Percentiles rank a stretch among this genome's conserved stretches.
phyloP scores from a whole-genome alignment of 2,329 filamentous ascomycete genomes.

The Kalaharituber pfeilii region DNA sequence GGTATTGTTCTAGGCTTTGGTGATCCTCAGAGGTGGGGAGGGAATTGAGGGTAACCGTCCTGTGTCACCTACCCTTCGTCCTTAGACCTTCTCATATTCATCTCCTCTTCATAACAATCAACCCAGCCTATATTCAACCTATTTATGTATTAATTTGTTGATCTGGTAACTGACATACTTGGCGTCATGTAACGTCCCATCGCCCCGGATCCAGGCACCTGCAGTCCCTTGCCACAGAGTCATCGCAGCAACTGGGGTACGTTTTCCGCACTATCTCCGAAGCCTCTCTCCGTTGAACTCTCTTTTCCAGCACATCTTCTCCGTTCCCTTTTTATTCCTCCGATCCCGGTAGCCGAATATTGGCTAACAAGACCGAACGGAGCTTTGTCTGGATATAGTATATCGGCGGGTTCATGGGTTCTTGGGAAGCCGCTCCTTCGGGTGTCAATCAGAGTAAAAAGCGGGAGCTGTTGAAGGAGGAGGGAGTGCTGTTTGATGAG shows the following conservation, averaged over 20 bases:
- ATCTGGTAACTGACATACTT: no score
- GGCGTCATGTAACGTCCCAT: no score
- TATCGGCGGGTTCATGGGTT: conserved; percentile 53
- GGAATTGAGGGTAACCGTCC: no score
- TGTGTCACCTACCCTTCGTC: no score
- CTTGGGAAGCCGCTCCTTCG: conserved; percentile 43
- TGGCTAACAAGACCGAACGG: neutral
- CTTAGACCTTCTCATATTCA: no score
- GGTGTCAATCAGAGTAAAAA: conserved; percentile 49
- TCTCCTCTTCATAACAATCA: no score
- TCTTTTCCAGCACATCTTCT: neutral
- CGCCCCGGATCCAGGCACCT: no score
- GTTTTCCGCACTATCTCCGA: conserved; percentile 11
- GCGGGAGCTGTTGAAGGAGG: conserved; percentile 40
- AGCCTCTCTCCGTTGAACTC: neutral
- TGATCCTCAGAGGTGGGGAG: no score
- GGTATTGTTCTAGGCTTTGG: no score
- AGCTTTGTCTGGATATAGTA: conserved; percentile 17
- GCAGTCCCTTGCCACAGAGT: conserved; percentile 68
- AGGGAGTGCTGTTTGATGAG: conserved; percentile 47
- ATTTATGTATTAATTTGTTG: no score
- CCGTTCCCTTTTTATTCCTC: neutral
- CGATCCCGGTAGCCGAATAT: neutral
- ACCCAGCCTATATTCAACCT: no score
- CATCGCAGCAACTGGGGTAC: conserved; percentile 51